These are phyloP conservation scores for Boletus barrowsii DNA, from an alignment of 768 basidiomycete species.

Conservation along the genomic window DNA sequence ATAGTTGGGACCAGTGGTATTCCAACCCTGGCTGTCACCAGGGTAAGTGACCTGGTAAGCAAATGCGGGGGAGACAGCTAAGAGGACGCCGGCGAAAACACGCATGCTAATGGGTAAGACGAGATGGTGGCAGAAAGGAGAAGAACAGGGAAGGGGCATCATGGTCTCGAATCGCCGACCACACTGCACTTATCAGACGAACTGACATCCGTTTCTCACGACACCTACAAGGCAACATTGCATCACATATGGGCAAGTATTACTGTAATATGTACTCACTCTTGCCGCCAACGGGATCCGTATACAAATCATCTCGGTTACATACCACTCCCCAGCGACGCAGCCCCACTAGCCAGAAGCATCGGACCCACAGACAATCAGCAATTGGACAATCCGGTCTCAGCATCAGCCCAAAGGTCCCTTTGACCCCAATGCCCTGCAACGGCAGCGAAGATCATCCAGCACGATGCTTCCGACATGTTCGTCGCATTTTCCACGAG, in stretches of 20 bases:
- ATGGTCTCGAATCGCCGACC: constrained; percentile 6
- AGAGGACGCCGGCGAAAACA: constrained; percentile 39
- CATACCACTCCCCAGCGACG: not conserved
- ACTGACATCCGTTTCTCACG: constrained; percentile 24
- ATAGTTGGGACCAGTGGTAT: constrained; percentile 46
- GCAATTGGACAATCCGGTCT: constrained; percentile 39
- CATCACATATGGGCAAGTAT: not conserved
- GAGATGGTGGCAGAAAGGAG: not conserved
- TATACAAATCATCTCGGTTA: constrained; percentile 7
- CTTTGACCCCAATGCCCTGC: constrained; percentile 72
- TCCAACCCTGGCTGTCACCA: constrained; percentile 50
- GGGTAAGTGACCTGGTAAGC: constrained; percentile 66
- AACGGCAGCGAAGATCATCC: constrained; percentile 68
- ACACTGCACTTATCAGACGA: not conserved
- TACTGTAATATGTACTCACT: constrained; percentile 4
- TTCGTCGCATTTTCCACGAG: constrained; percentile 21
- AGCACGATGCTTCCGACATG: constrained; percentile 53
- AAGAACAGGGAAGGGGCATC: not conserved
- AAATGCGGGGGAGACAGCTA: constrained; percentile 52
- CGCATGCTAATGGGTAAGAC: constrained; percentile 38
- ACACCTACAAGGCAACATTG: not conserved
- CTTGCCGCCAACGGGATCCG: not conserved
- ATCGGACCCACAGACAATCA: not conserved
- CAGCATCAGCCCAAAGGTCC: constrained; percentile 79
- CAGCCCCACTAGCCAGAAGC: not conserved